phyloP scores from a whole-genome alignment of 192 early-diverging fungal species.

The Coemansia sp. region DNA sequence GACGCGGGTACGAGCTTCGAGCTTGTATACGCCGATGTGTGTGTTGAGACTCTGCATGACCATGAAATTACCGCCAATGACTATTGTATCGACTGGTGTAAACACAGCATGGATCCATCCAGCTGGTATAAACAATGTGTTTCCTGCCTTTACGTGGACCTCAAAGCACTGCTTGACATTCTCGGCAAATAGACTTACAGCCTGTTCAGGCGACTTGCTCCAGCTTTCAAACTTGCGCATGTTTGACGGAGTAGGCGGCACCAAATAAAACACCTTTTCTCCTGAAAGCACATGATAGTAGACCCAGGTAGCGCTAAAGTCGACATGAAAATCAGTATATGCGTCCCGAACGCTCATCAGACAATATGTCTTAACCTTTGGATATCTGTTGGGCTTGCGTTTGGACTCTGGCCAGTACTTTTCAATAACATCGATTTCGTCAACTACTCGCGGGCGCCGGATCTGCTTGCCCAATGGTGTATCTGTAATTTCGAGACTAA shows the following conservation, averaged over 20 bases:
- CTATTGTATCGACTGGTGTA: slow-evolving; percentile 80
- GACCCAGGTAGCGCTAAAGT: slow-evolving; percentile 82
- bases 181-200: slow-evolving; percentile 74
- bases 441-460: slow-evolving; percentile 73
- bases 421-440: slow-evolving; percentile 87
- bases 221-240: slow-evolving; percentile 88
- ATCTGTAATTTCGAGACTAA: slow-evolving; percentile 80
- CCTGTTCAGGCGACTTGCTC: slow-evolving; percentile 79
- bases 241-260: slow-evolving; percentile 78
- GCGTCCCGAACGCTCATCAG: slow-evolving; percentile 90
- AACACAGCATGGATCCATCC: slow-evolving; percentile 97
- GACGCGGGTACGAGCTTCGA: slow-evolving; percentile 78
- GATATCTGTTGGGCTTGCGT: slow-evolving; percentile 67
- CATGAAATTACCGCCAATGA: slow-evolving; percentile 91
- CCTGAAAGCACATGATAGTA: slow-evolving; percentile 90
- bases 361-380: slow-evolving; percentile 87
- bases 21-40: slow-evolving; percentile 70
- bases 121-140: slow-evolving; percentile 92
- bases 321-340: slow-evolving; percentile 89
- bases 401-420: slow-evolving; percentile 74
- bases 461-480: slow-evolving; percentile 66
- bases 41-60: slow-evolving; percentile 70
- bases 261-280: slow-evolving; percentile 86
- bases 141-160: slow-evolving; percentile 71
- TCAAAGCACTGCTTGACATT: slow-evolving; percentile 75